Percentiles rank a stretch among this genome's conserved stretches.
phyloP scores from a whole-genome alignment of 140 eudicot species.

The Bidens hawaiensis region DNA sequence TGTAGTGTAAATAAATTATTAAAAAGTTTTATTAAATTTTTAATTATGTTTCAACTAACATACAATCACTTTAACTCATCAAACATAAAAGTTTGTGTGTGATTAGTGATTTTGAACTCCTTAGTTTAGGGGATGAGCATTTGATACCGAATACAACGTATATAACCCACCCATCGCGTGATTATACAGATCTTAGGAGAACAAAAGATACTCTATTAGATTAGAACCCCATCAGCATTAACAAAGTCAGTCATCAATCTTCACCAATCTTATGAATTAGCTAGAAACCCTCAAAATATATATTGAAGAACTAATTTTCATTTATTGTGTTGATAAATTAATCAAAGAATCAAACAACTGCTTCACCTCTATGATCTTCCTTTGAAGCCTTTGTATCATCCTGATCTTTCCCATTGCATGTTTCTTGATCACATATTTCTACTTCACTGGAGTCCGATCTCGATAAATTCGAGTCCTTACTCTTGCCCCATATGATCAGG shows the following conservation, averaged over 20 bases:
- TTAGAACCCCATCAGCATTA: too few species aligned
- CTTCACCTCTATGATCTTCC: constrained; percentile 23
- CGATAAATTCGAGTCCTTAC: constrained; percentile 43
- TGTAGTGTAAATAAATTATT: too few species aligned
- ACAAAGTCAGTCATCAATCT: constrained; percentile 18
- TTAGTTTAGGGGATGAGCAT: too few species aligned
- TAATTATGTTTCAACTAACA: too few species aligned
- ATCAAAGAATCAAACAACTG: constrained; percentile 24
- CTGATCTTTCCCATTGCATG: constrained; percentile 9
- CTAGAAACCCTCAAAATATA: constrained; percentile 2
- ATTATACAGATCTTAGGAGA: too few species aligned
- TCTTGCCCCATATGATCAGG: constrained; percentile 73
- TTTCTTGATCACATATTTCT: constrained; percentile 19
- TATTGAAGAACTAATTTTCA: constrained; percentile 3
- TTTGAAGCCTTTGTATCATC: constrained; percentile 14
- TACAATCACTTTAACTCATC: too few species aligned
- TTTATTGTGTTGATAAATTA: constrained; percentile 11
- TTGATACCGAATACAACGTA: too few species aligned
- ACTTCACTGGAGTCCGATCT: constrained; percentile 13
- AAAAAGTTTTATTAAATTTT: too few species aligned
- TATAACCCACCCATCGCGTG: too few species aligned
- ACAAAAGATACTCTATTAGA: too few species aligned
- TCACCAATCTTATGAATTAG: not conserved
- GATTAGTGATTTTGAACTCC: too few species aligned
- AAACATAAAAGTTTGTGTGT: too few species aligned